Conservation (phyloP, 805 yeast genomes). For the Metschnikowia chrysomelidarum region DNA sequence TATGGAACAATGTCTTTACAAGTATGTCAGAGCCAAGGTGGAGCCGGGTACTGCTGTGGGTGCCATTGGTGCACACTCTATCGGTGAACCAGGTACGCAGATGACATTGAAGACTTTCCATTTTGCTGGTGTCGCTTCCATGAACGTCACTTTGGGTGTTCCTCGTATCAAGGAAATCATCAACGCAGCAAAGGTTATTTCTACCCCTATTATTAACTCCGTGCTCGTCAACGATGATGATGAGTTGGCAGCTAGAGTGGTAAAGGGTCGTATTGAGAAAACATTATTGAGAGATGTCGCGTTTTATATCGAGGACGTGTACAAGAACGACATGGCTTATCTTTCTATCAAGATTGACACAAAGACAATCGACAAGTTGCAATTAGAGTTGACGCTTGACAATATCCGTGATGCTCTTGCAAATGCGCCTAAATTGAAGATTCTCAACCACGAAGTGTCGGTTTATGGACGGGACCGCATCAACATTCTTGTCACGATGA, state of each 20-base stretch:
- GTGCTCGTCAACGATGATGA: slow-evolving; percentile 89
- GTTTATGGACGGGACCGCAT: slow-evolving; percentile 64
- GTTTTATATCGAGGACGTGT: slow-evolving; percentile 89
- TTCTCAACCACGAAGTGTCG: slow-evolving; percentile 67
- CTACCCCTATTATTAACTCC: slow-evolving; percentile 96
- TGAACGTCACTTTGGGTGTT: slow-evolving; percentile 95
- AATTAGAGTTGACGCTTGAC: slow-evolving; percentile 81
- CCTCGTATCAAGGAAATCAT: slow-evolving; percentile 98
- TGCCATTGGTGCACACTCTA: slow-evolving; percentile 98
- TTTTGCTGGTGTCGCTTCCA: slow-evolving; percentile 96
- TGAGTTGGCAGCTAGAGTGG: slow-evolving; percentile 98
- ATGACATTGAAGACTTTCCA: slow-evolving; percentile 98
- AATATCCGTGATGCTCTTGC: slow-evolving; percentile 82
- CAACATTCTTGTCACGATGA: slow-evolving; percentile 55
- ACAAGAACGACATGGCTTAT: slow-evolving; percentile 72
- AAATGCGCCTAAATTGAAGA: slow-evolving; percentile 86
- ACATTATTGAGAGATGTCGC: slow-evolving; percentile 85
- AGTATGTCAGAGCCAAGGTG: slow-evolving; percentile 85
- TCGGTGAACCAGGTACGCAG: slow-evolving; percentile 98
- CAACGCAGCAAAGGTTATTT: slow-evolving; percentile 91
- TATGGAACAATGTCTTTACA: slow-evolving; percentile 70
- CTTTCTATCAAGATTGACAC: slow-evolving; percentile 80
- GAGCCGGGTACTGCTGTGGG: slow-evolving; percentile 99
- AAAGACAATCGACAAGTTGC: slow-evolving; percentile 82
- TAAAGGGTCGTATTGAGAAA: slow-evolving; percentile 95